Percentiles rank a stretch among this genome's conserved stretches.
Conservation (phyloP, 768 basidiomycete genomes). For the Phaffia australis region DNA sequence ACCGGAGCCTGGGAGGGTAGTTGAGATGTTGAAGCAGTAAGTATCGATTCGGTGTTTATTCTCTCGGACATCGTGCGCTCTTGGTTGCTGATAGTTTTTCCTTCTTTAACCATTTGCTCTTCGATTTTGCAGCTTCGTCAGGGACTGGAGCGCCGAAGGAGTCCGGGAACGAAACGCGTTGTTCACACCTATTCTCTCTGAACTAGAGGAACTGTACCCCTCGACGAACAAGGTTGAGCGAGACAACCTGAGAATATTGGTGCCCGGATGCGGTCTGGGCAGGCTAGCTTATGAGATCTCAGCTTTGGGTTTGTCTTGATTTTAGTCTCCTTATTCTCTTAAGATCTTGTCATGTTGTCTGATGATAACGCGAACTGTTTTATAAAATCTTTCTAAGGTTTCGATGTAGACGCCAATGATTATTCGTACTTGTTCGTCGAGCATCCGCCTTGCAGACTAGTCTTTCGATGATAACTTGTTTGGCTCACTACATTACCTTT, state of each 20-base stretch:
- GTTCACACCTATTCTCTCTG: slow-evolving; percentile 1
- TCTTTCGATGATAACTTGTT: too few relatives aligned
- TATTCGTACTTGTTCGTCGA: too few relatives aligned
- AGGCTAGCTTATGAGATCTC: slow-evolving; percentile 12
- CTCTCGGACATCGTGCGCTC: not conserved
- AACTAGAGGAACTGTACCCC: not conserved
- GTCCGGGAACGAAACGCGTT: slow-evolving; percentile 5
- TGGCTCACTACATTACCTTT: too few relatives aligned
- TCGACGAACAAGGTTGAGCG: not conserved
- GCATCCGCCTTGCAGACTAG: too few relatives aligned
- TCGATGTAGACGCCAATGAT: too few relatives aligned
- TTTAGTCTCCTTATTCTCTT: too few relatives aligned
- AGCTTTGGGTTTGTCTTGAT: not conserved
- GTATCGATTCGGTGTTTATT: not conserved
- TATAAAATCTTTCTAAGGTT: too few relatives aligned
- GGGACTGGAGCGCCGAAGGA: slow-evolving; percentile 8
- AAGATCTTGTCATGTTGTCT: too few relatives aligned
- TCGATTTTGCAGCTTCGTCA: not conserved
- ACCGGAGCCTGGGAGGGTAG: not conserved
- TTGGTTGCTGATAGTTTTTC: not conserved
- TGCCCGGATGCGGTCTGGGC: slow-evolving; percentile 1
- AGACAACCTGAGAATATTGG: not conserved
- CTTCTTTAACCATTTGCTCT: not conserved
- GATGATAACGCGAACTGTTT: too few relatives aligned
- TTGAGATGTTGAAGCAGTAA: slow-evolving; percentile 12